A percentile compares a stretch with the other conserved stretches of the same genome.
phyloP scores from a whole-genome alignment of 805 yeast species.

The Kodamaea hsintzibuensis region DNA sequence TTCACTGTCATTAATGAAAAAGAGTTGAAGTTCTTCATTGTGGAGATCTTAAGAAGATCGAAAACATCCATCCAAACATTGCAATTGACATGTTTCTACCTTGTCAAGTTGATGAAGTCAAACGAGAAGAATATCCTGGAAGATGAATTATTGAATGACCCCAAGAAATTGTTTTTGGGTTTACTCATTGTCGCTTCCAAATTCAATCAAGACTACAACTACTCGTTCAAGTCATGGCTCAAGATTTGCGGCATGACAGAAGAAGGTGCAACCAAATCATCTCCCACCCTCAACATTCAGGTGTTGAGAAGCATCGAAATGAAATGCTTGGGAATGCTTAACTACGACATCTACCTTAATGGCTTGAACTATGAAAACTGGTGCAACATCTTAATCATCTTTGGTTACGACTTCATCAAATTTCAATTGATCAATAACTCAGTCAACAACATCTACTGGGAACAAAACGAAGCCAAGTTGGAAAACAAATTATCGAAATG shows the following conservation, averaged over 20 bases:
- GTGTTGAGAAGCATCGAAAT: conserved; percentile 57
- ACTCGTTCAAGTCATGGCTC: conserved; percentile 70
- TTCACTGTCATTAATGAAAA: conserved; percentile 11
- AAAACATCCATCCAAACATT: conserved; percentile 61
- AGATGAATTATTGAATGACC: conserved; percentile 38
- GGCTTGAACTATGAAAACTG: conserved; percentile 47
- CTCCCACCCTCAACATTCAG: conserved; percentile 37
- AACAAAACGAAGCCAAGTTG: conserved; percentile 19
- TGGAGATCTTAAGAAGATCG: conserved; percentile 50
- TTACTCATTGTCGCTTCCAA: conserved; percentile 73
- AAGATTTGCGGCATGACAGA: conserved; percentile 60
- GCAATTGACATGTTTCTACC: conserved; percentile 66
- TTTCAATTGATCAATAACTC: conserved; percentile 28
- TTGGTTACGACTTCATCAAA: conserved; percentile 45
- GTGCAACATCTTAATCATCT: conserved; percentile 44
- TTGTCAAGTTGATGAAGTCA: conserved; percentile 45
- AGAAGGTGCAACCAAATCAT: conserved; percentile 9
- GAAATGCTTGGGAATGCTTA: conserved; percentile 50
- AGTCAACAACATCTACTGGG: conserved; percentile 27
- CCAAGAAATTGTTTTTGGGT: conserved; percentile 67
- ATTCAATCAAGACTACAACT: conserved; percentile 71
- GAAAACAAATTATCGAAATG: conserved; percentile 28
- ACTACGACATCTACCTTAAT: conserved; percentile 59
- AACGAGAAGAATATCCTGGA: conserved; percentile 9
- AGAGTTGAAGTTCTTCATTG: conserved; percentile 32